Conservation (phyloP, 2,329 filamentous ascomycete species). For the Aspergillus puulaauensis region DNA sequence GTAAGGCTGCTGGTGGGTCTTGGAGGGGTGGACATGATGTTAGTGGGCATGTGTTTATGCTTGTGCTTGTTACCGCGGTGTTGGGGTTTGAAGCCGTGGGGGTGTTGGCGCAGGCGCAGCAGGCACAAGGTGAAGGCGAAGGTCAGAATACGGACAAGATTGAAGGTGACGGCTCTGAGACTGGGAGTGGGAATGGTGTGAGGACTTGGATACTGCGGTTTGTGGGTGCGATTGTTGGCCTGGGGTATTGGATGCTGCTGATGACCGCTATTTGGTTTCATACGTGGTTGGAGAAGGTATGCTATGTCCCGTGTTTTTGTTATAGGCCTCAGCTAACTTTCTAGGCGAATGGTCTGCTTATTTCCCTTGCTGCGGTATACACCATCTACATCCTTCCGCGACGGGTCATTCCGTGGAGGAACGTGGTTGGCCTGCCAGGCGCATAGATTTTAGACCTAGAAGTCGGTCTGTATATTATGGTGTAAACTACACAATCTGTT, state of each 20-base stretch:
- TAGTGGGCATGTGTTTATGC: conserved; percentile 89
- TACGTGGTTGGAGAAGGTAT: conserved; percentile 95
- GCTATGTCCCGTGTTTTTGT: conserved; percentile 46
- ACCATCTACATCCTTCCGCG: conserved; percentile 53
- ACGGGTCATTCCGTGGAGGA: conserved; percentile 43
- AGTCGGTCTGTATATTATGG: background rate
- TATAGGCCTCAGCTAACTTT: conserved; percentile 10
- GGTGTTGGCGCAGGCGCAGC: conserved; percentile 48
- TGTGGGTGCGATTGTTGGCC: conserved; percentile 58
- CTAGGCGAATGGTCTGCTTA: conserved; percentile 51
- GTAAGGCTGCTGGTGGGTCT: conserved; percentile 74
- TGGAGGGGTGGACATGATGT: conserved; percentile 98
- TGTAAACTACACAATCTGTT: background rate
- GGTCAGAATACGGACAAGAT: conserved; percentile 34
- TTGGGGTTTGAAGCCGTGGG: conserved; percentile 74
- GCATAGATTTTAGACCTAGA: conserved; percentile 23
- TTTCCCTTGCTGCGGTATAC: conserved; percentile 51
- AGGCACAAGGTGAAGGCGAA: conserved; percentile 39
- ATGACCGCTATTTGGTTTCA: conserved; percentile 99
- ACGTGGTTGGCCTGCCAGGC: conserved; percentile 47
- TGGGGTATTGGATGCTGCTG: conserved; percentile 93
- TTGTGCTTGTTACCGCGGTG: conserved; percentile 80
- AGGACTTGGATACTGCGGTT: conserved; percentile 57
- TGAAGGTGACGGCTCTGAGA: background rate
- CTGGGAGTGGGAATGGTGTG: conserved; percentile 32